A percentile compares a stretch with the other conserved stretches of the same genome.
Evolutionary conservation across 352 stramenopile species (phyloP).

Genomic region (Phytopythium helicoides): DNA sequence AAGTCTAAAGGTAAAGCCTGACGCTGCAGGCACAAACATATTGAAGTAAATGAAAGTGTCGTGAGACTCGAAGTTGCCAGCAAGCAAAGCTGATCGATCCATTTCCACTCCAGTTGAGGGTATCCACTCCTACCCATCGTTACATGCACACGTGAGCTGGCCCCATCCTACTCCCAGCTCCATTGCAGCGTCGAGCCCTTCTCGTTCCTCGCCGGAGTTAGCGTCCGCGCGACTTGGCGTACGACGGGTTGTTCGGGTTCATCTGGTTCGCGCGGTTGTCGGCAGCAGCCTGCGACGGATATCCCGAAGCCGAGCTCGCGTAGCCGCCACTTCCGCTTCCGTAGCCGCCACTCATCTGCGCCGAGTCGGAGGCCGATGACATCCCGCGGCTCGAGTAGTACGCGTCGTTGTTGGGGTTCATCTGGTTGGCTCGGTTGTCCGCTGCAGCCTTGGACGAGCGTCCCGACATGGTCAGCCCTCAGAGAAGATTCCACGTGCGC

Average conservation of each 20-base stretch:
- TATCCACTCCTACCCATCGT: too few species aligned
- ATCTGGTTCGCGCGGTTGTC: slow-evolving; percentile 15
- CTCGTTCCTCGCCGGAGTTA: too few species aligned
- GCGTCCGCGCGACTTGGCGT: slow-evolving; percentile 6
- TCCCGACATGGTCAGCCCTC: not conserved
- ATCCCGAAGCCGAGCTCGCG: not conserved
- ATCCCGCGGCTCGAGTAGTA: slow-evolving; percentile 18
- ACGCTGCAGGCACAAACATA: too few species aligned
- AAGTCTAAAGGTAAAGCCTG: too few species aligned
- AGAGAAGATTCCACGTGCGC: too few species aligned
- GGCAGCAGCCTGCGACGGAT: slow-evolving; percentile 3
- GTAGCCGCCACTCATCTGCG: not conserved
- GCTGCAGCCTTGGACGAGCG: slow-evolving; percentile 16
- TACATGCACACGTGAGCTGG: too few species aligned
- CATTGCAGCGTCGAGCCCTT: not conserved
- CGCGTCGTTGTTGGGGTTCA: slow-evolving; percentile 38
- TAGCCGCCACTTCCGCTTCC: not conserved
- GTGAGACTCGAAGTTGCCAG: too few species aligned
- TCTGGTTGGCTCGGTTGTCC: slow-evolving; percentile 34
- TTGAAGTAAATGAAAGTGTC: too few species aligned
- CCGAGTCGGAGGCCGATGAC: not conserved
- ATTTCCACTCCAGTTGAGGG: too few species aligned
- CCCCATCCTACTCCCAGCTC: not conserved
- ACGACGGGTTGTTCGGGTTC: slow-evolving; percentile 15
- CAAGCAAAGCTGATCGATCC: too few species aligned